Percentiles rank a stretch among this genome's conserved stretches.
Conservation (phyloP, 2,329 filamentous ascomycete species). For the Acrocalymma vagum region DNA sequence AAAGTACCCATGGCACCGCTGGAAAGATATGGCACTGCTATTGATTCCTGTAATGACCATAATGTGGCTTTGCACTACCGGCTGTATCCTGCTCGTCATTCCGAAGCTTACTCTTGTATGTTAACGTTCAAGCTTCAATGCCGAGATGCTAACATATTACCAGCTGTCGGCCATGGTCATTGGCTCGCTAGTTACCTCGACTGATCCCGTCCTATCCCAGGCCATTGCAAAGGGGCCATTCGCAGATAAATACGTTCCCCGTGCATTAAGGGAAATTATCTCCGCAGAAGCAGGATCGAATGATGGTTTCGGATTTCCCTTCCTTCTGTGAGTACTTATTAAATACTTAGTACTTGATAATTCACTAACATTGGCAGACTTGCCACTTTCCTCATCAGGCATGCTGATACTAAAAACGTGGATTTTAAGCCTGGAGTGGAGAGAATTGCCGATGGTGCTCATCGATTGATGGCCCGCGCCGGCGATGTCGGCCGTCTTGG, state of each 20-base stretch:
- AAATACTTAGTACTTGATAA: constrained; percentile 26
- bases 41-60: constrained; percentile 67
- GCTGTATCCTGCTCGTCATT: constrained; percentile 62
- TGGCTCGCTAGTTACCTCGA: constrained; percentile 67
- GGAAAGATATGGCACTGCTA: constrained; percentile 62
- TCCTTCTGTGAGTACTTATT: constrained; percentile 58
- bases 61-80: constrained; percentile 66
- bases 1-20: constrained; percentile 58
- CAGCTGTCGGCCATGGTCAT: constrained; percentile 60
- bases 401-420: constrained; percentile 8
- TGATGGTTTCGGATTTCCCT: constrained; percentile 68
- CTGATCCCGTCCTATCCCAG: constrained; percentile 68
- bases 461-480: constrained; percentile 14
- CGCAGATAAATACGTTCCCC: constrained; percentile 66
- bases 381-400: constrained; percentile 50
- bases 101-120: constrained; percentile 63
- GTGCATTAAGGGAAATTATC: constrained; percentile 67
- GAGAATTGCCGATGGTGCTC: constrained; percentile 1
- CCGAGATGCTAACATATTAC: too few species aligned
- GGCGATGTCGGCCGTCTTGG: constrained; percentile 59
- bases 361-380: constrained; percentile 44
- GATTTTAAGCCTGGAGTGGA: constrained; percentile 8
- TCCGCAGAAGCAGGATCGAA: constrained; percentile 68
- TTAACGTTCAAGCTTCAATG: too few species aligned
- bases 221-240: constrained; percentile 69